Conservation (phyloP, 176 grass and related monocot species). For the Avena eriantha region DNA sequence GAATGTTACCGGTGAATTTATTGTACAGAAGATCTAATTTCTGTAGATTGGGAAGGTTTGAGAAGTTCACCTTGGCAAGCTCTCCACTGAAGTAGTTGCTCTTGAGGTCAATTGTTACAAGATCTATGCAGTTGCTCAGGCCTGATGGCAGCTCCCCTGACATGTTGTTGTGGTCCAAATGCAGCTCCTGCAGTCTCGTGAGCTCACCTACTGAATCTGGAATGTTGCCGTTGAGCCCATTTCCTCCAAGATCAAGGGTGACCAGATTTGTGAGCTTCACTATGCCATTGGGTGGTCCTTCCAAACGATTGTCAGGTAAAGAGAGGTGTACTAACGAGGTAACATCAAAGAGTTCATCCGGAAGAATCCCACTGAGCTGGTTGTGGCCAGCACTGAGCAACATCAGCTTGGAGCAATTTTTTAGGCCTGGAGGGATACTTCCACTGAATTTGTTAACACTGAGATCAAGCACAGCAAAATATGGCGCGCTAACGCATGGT, state of each 20-base stretch:
- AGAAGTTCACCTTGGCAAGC: conserved; percentile 42
- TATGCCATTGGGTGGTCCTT: background rate
- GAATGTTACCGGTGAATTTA: conserved; percentile 38
- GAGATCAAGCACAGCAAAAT: background rate
- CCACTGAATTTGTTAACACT: background rate
- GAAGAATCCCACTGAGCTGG: background rate
- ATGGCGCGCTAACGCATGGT: background rate
- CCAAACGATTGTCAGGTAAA: background rate
- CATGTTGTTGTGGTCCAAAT: conserved; percentile 37
- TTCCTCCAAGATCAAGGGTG: background rate
- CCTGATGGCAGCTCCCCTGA: conserved; percentile 40
- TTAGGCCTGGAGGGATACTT: background rate
- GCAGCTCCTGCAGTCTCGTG: conserved; percentile 47
- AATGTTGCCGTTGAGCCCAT: background rate
- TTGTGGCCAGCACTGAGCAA: background rate
- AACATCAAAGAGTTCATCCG: background rate
- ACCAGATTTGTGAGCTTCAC: background rate
- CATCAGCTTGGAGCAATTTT: background rate
- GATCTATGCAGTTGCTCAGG: conserved; percentile 40
- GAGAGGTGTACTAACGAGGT: background rate
- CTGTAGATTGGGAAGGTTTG: background rate
- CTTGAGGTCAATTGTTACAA: conserved; percentile 38
- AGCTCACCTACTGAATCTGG: conserved; percentile 48
- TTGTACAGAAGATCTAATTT: conserved; percentile 25
- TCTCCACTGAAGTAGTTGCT: conserved; percentile 44